phyloP scores from a whole-genome alignment of 768 basidiomycete species.

The Austroboletus festivus region DNA sequence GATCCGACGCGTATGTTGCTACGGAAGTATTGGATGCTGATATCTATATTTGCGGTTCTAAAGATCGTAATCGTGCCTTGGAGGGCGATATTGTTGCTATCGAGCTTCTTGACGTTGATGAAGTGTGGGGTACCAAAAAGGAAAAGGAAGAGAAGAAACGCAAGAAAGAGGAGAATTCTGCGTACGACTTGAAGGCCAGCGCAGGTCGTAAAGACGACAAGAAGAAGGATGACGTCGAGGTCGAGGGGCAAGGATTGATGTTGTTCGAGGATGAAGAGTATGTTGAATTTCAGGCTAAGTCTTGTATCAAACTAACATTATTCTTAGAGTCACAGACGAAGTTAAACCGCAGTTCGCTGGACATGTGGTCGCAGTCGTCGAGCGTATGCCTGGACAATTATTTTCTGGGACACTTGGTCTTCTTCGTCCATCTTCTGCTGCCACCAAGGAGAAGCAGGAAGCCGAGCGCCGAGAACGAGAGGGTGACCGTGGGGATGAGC shows the following conservation, averaged over 20 bases:
- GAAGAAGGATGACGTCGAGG: conserved; percentile 99
- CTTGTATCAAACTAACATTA: conserved; percentile 8
- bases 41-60: conserved; percentile 98
- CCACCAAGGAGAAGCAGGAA: conserved; percentile 98
- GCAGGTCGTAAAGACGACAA: conserved; percentile 91
- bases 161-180: conserved; percentile 98
- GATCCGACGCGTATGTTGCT: conserved; percentile 97
- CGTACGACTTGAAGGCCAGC: conserved; percentile 78
- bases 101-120: conserved; percentile 95
- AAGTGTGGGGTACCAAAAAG: conserved; percentile 98
- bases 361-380: conserved; percentile 99
- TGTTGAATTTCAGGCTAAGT: conserved; percentile 24
- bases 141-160: conserved; percentile 99
- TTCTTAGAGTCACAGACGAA: conserved; percentile 86
- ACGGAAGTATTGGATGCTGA: conserved; percentile 98
- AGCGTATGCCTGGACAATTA: conserved; percentile 97
- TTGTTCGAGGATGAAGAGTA: conserved; percentile 97
- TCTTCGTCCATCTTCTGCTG: conserved; percentile 91
- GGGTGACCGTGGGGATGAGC: conserved; percentile 86
- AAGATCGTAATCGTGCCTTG: conserved; percentile 96
- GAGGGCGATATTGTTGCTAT: conserved; percentile 99
- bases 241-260: conserved; percentile 96
- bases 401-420: conserved; percentile 97
- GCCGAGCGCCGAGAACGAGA: conserved; percentile 96
- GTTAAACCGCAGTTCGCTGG: conserved; percentile 98